Conservation (phyloP, 345 rosid genomes). For the Erucastrum elatum region DNA sequence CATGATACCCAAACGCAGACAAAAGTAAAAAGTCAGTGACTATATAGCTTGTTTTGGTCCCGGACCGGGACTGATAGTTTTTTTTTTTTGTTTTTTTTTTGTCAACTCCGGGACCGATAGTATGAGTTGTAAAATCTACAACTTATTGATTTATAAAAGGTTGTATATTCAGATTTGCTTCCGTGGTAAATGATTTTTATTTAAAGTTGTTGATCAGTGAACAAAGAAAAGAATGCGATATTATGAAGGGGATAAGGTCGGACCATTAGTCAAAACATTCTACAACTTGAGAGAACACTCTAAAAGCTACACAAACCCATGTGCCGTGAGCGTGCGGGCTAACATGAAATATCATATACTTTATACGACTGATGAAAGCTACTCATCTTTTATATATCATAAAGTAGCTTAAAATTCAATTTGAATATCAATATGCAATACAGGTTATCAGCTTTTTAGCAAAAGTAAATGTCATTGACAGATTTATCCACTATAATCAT, state of each 20-base stretch:
- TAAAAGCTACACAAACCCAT: conserved; percentile 29
- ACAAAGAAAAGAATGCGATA: conserved; percentile 5
- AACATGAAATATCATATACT: conserved; percentile 34
- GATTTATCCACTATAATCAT: conserved; percentile 23
- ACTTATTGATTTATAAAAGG: not conserved
- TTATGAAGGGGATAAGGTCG: conserved; percentile 32
- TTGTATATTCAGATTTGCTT: conserved; percentile 1
- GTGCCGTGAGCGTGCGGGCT: conserved; percentile 40
- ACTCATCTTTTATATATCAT: conserved; percentile 6
- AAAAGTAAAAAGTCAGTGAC: not conserved
- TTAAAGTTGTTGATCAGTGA: not conserved
- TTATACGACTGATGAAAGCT: conserved; percentile 21
- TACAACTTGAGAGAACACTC: conserved; percentile 25
- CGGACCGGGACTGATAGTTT: not conserved
- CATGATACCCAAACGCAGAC: not conserved
- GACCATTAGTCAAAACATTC: conserved; percentile 37
- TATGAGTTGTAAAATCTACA: not conserved
- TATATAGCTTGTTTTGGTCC: conserved; percentile 17
- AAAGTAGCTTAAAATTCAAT: conserved; percentile 17
- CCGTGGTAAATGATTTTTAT: not conserved
- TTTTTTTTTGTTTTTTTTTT: no score
- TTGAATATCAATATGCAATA: conserved; percentile 37
- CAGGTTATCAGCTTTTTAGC: conserved; percentile 28
- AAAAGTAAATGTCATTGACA: not conserved
- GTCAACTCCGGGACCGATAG: not conserved